Percentiles rank a stretch among this genome's conserved stretches.
Conservation (phyloP, 257 asterid species). For the Solanum ossicruentum region DNA sequence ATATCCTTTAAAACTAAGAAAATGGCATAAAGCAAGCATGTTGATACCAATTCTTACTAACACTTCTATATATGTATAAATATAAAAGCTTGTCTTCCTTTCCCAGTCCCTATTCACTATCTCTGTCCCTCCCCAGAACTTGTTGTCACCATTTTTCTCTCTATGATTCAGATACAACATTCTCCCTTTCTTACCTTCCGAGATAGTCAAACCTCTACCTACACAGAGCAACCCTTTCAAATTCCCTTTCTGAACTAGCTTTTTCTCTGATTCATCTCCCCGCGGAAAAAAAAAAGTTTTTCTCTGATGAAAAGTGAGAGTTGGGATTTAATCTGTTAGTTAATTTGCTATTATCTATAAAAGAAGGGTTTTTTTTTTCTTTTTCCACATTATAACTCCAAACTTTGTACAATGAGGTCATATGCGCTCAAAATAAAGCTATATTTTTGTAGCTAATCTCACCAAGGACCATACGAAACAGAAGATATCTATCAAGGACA, state of each 20-base stretch:
- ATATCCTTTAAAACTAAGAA: too few species aligned
- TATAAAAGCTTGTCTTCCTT: not conserved
- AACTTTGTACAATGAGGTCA: not conserved
- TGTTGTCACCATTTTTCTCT: not conserved
- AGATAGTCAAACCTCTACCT: not conserved
- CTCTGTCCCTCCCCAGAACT: not conserved
- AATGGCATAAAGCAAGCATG: too few species aligned
- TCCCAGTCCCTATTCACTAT: not conserved
- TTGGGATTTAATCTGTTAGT: not conserved
- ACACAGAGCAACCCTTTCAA: not conserved
- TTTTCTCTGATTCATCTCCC: not conserved
- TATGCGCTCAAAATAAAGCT: not conserved
- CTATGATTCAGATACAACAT: not conserved
- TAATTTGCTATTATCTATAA: not conserved
- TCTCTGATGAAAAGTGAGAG: not conserved
- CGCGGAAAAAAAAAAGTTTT: too few species aligned
- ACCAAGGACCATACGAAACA: not conserved
- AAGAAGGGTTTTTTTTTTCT: not conserved
- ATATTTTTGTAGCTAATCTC: not conserved
- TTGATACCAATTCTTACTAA: too few species aligned
- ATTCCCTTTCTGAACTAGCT: not conserved
- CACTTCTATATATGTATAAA: too few species aligned
- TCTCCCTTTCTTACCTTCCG: not conserved
- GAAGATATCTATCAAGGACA: not conserved
- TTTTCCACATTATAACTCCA: not conserved